Percentiles rank a stretch among this genome's conserved stretches.
phyloP scores from a whole-genome alignment of 768 basidiomycete genomes.

The Leucocoprinus sp. region DNA sequence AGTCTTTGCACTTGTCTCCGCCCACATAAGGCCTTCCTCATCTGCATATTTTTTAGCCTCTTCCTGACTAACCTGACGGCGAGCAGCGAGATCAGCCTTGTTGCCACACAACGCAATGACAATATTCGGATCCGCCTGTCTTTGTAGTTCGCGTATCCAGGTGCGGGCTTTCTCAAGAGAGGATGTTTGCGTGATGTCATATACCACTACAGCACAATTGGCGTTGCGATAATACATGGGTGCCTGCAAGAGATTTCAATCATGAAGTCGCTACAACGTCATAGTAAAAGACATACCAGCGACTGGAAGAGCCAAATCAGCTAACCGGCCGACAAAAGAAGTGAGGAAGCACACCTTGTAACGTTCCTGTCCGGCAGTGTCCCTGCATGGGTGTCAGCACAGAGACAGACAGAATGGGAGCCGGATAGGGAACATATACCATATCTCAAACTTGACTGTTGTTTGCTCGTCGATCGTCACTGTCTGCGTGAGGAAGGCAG shows the following conservation, averaged over 20 bases:
- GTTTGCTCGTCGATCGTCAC: slow-evolving; percentile 84
- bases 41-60: slow-evolving; percentile 91
- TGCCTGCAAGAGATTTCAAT: slow-evolving; percentile 37
- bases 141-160: slow-evolving; percentile 95
- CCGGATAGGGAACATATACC: slow-evolving; percentile 36
- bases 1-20: slow-evolving; percentile 84
- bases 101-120: slow-evolving; percentile 95
- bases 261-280: slow-evolving; percentile 19
- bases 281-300: slow-evolving; percentile 30
- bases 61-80: slow-evolving; percentile 78
- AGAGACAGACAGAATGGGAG: slow-evolving; percentile 8
- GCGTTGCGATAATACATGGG: slow-evolving; percentile 97
- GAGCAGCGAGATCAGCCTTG: slow-evolving; percentile 81
- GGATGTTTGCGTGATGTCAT: slow-evolving; percentile 89
- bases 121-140: slow-evolving; percentile 95
- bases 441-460: slow-evolving; percentile 97
- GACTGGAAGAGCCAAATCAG: slow-evolving; percentile 22
- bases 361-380: slow-evolving; percentile 92
- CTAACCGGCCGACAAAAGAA: slow-evolving; percentile 12
- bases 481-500: slow-evolving; percentile 98
- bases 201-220: slow-evolving; percentile 90
- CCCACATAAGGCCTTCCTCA: slow-evolving; percentile 90
- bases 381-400: slow-evolving; percentile 40
- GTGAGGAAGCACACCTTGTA: slow-evolving; percentile 58
- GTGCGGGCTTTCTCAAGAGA: slow-evolving; percentile 93